These are phyloP conservation scores for Monocercomonoides exilis DNA, from an alignment of 78 protist genomes.

Conservation along the genomic window DNA sequence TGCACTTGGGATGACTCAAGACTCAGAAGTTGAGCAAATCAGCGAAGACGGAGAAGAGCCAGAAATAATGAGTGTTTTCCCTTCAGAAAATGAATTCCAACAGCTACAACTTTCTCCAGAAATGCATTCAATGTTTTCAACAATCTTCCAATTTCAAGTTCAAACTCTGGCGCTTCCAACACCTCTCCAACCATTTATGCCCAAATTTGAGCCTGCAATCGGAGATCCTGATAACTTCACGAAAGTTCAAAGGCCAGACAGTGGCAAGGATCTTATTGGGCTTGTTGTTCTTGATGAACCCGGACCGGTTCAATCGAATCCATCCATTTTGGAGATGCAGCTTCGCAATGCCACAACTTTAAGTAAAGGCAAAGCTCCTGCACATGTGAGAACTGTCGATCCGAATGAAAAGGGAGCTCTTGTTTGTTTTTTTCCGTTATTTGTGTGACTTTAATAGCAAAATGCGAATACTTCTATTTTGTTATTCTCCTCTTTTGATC, in stretches of 20 bases:
- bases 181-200: not conserved
- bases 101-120: not conserved
- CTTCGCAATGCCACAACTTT: not conserved
- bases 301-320: not conserved
- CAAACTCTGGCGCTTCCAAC: not conserved
- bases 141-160: not conserved
- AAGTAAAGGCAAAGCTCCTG: not conserved
- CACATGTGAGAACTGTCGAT: not conserved
- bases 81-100: not conserved
- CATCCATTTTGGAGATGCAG: not conserved
- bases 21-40: too few species aligned
- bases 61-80: not conserved
- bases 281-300: constrained; percentile 8
- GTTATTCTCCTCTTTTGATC: not conserved
- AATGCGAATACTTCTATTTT: not conserved
- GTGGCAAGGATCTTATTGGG: not conserved
- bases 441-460: too few species aligned
- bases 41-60: not conserved
- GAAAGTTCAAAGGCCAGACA: not conserved
- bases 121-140: not conserved
- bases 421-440: not conserved
- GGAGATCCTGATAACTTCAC: not conserved
- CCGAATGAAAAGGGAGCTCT: not conserved
- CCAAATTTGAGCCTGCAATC: not conserved
- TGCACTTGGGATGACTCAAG: too few species aligned